These are phyloP conservation scores for Adiantum capillusveneris DNA, from an alignment of 75 land plant species.

Conservation along the genomic window DNA sequence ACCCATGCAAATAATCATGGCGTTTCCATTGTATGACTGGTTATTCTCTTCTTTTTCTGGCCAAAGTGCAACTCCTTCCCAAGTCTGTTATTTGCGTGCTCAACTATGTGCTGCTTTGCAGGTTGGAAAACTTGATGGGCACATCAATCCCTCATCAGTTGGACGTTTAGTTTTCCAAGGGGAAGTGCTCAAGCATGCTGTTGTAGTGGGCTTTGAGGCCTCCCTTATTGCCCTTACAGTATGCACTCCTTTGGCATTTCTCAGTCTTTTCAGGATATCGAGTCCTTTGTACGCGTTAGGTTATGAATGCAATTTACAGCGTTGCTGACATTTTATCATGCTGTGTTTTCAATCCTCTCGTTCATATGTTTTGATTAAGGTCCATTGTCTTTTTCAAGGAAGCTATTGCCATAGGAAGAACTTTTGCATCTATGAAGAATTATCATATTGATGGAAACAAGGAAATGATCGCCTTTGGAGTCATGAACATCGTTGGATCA, in stretches of 20 bases:
- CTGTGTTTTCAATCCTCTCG: too few relatives aligned
- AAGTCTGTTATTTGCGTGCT: background rate
- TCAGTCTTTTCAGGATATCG: too few relatives aligned
- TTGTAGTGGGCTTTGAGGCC: conserved; percentile 36
- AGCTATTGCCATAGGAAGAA: conserved; percentile 91
- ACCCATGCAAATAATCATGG: conserved; percentile 55
- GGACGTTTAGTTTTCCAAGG: conserved; percentile 28
- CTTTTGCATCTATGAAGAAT: conserved; percentile 77
- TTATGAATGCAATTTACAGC: too few relatives aligned
- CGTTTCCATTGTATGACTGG: conserved; percentile 44
- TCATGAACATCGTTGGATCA: conserved; percentile 85
- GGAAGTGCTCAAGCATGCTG: conserved; percentile 8
- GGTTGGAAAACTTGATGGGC: conserved; percentile 60
- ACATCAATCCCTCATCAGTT: conserved; percentile 47
- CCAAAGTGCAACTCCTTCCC: background rate
- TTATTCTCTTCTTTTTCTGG: background rate
- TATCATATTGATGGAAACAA: conserved; percentile 95
- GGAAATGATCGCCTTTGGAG: conserved; percentile 89
- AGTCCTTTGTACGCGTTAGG: too few relatives aligned
- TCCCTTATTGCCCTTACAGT: conserved; percentile 48
- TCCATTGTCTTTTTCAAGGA: conserved; percentile 34
- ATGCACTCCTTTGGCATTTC: background rate
- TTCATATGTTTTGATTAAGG: too few relatives aligned
- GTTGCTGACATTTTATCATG: too few relatives aligned
- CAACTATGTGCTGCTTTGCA: conserved; percentile 13